Evolutionary conservation across 352 stramenopile species (phyloP), one percentile per base, ranked within the genome.

Genomic region (Globisporangium nagaii): DNA sequence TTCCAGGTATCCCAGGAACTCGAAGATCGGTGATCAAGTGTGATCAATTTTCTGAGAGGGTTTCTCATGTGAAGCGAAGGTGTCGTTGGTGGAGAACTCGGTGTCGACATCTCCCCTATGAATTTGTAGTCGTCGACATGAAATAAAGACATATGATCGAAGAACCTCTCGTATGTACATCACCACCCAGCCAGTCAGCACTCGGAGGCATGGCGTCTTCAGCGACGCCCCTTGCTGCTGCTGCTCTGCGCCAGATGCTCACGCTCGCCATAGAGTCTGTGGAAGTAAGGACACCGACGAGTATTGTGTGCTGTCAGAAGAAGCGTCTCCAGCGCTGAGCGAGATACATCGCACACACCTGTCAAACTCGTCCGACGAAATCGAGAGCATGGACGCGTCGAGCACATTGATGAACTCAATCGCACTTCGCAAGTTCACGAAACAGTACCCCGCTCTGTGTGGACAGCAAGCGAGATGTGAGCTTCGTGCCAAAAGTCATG

Each of bases 331-430:
- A n/a, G n/a, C n/a, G n/a, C n/a, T n/a, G n/a, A n/a, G n/a, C n/a
- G n/a, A n/a, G n/a, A n/a, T n/a, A n/a, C n/a, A n/a, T n/a, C n/a
- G 30, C 15, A 30, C 62, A 32, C 68, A 89, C 76, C 71, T 64
- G 62, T 87, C 61, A 48, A 97, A 97, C 19, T 92, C 83, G 17
- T 93, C 73, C 5, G 70, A 58, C 1, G 80, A 71, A 25, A 97
- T 86, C 1, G 79, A 89, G 15, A 97, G 56, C 75, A 93, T 93
- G 19, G 76, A 87, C 3, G 65, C 71, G 35, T 95, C 86, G 28
- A 94, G 76, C 28, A 95, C 87, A 48, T 70, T 79, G 39, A 97
- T 87, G 60, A 97, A 97, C 55, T 96, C 88, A 52, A 96, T 75
- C 0, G 89, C 89, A 36, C 86, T 96, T 19, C 88, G 83, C 20